Percentiles rank a stretch among this genome's conserved stretches.
Conservation (phyloP, 2,329 filamentous ascomycete species). For the Colletotrichum shisoi region DNA sequence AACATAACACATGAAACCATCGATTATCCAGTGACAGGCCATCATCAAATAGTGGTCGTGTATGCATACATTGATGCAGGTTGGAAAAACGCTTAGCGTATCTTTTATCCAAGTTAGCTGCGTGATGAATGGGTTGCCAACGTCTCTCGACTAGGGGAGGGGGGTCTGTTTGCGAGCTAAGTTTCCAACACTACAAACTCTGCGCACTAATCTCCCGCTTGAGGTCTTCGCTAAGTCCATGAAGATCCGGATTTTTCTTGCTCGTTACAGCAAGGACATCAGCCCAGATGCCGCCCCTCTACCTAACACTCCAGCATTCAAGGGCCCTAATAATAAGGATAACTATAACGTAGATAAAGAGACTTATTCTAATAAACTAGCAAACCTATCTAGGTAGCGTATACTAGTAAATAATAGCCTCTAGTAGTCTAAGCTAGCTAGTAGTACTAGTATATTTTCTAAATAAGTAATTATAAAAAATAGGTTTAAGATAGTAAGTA, state of each 20-base stretch:
- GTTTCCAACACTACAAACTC: no score
- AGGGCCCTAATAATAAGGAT: not conserved
- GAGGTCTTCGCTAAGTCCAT: not conserved
- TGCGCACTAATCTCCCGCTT: not conserved
- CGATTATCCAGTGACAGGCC: no score
- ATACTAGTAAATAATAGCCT: conserved; percentile 9
- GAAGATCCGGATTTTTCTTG: not conserved
- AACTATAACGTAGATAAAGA: not conserved
- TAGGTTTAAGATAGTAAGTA: no score
- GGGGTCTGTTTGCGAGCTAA: no score
- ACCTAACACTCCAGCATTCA: not conserved
- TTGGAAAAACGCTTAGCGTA: no score
- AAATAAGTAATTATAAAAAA: no score
- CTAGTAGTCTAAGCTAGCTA: not conserved
- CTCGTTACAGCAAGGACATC: not conserved
- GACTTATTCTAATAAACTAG: not conserved
- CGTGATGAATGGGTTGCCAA: no score
- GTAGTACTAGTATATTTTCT: conserved; percentile 1
- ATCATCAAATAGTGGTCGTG: no score
- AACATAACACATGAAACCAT: no score
- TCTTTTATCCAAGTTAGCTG: no score
- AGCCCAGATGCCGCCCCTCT: not conserved
- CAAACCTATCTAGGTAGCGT: conserved; percentile 12
- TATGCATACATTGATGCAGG: no score
- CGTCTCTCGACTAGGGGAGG: no score